Conservation (phyloP, 805 yeast genomes). For the Starmerella etchellsii region DNA sequence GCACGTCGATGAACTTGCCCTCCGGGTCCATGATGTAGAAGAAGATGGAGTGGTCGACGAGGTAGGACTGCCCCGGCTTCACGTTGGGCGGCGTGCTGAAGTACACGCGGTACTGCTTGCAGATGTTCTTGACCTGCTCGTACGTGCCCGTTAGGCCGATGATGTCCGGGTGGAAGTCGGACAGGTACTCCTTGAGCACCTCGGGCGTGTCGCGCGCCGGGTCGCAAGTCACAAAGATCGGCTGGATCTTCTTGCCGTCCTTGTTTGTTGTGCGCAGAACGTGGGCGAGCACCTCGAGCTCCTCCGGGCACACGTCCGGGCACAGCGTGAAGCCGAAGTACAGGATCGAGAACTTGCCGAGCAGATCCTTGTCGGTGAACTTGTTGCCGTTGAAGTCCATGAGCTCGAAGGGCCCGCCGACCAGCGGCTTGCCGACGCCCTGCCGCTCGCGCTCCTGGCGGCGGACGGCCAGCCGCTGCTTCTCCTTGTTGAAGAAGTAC, state of each 20-base stretch:
- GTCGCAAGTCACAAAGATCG: slow-evolving; percentile 90
- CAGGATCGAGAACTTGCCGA: slow-evolving; percentile 69
- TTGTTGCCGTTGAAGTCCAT: slow-evolving; percentile 54
- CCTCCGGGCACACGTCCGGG: slow-evolving; percentile 98
- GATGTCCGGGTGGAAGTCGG: slow-evolving; percentile 81
- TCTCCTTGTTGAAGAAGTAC: slow-evolving; percentile 60
- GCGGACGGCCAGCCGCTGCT: slow-evolving; percentile 57
- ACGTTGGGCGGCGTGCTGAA: slow-evolving; percentile 94
- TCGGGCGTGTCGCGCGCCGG: slow-evolving; percentile 91
- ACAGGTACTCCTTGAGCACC: slow-evolving; percentile 65
- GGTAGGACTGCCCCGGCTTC: slow-evolving; percentile 89
- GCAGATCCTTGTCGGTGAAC: slow-evolving; percentile 66
- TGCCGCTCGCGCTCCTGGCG: slow-evolving; percentile 73
- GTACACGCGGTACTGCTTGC: slow-evolving; percentile 86
- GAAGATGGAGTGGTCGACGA: slow-evolving; percentile 95
- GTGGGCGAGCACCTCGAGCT: slow-evolving; percentile 77
- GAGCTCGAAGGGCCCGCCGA: slow-evolving; percentile 80
- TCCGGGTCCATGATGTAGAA: slow-evolving; percentile 98
- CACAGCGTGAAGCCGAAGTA: slow-evolving; percentile 96
- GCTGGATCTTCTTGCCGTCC: slow-evolving; percentile 39
- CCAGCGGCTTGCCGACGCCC: slow-evolving; percentile 81
- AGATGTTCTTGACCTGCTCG: slow-evolving; percentile 67
- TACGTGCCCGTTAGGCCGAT: slow-evolving; percentile 87
- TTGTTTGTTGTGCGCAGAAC: slow-evolving; percentile 49
- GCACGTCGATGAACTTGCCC: slow-evolving; percentile 85